phyloP scores from a whole-genome alignment of 768 basidiomycete genomes.

The Megacollybia marginata region DNA sequence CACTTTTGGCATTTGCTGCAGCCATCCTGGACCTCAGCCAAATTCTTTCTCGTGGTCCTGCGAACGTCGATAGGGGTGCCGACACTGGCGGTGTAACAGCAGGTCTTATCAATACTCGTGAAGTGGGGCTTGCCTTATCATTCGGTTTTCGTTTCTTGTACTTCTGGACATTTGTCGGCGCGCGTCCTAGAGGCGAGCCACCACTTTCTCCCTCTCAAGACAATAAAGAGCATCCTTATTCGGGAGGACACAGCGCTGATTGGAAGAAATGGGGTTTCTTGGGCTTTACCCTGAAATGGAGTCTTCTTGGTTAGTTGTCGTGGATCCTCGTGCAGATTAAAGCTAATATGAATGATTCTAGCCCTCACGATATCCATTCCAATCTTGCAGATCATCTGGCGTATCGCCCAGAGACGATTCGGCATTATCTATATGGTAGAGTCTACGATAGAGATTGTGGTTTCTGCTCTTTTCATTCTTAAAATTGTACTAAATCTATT shows the following conservation, averaged over 20 bases:
- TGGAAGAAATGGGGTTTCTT: constrained; percentile 60
- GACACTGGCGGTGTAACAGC: constrained; percentile 18
- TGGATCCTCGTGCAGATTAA: no score
- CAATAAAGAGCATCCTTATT: constrained; percentile 8
- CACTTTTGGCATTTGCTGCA: constrained; percentile 53
- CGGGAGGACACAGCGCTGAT: constrained; percentile 43
- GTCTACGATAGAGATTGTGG: constrained; percentile 47
- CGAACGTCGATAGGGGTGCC: constrained; percentile 14
- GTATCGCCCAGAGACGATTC: constrained; percentile 33
- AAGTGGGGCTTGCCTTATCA: constrained; percentile 51
- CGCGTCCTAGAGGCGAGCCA: constrained; percentile 42
- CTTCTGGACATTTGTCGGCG: constrained; percentile 60
- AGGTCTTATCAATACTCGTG: constrained; percentile 44
- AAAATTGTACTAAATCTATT: constrained; percentile 56
- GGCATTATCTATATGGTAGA: constrained; percentile 52
- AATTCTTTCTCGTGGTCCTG: constrained; percentile 34
- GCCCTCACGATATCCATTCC: constrained; percentile 37
- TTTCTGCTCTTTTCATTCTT: constrained; percentile 51
- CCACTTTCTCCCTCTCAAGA: constrained; percentile 9
- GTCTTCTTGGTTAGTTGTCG: constrained; percentile 14
- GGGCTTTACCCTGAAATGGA: constrained; percentile 47
- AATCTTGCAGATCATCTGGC: constrained; percentile 59
- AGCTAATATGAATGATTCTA: constrained; percentile 13
- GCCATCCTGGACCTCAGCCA: constrained; percentile 57
- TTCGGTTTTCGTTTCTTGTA: constrained; percentile 55